Conservation (phyloP, 2,329 filamentous ascomycete genomes). For the Alternaria panax region DNA sequence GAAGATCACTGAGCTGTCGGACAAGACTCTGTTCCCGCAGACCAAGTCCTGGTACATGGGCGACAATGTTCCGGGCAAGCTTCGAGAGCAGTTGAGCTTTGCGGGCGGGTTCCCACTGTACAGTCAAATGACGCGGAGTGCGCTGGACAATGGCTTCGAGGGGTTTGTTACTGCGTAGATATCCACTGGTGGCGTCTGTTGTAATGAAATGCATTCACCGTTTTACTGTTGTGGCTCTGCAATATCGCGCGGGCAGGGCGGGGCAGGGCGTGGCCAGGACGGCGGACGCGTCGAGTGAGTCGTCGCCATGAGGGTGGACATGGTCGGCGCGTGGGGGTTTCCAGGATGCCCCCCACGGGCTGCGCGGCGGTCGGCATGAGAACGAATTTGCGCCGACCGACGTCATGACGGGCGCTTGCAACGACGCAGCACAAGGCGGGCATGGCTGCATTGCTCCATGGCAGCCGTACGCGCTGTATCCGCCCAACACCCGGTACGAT, state of each 20-base stretch:
- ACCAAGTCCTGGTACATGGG: constrained; percentile 56
- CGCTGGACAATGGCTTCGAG: constrained; percentile 47
- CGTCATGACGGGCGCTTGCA: constrained; percentile 27
- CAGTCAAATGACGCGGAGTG: constrained; percentile 49
- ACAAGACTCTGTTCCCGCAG: constrained; percentile 53
- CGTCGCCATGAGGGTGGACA: neutral
- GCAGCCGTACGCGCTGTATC: constrained; percentile 30
- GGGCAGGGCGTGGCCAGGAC: too few relatives aligned
- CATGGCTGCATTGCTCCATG: constrained; percentile 28
- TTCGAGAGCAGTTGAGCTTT: constrained; percentile 55
- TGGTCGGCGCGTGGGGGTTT: neutral
- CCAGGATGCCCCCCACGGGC: neutral
- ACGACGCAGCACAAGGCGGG: neutral
- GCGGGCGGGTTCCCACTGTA: constrained; percentile 54
- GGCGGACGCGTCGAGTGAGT: too few relatives aligned
- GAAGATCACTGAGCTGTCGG: constrained; percentile 51
- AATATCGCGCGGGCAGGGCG: neutral
- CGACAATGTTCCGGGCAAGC: constrained; percentile 57
- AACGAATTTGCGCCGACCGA: constrained; percentile 30
- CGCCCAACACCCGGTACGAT: constrained; percentile 50
- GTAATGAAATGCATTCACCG: neutral
- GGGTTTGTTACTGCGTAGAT: constrained; percentile 44
- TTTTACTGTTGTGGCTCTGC: neutral
- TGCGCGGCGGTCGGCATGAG: constrained; percentile 21
- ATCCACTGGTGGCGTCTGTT: neutral